Conservation (phyloP, 2,329 filamentous ascomycete species). For the Fusarium hostae region DNA sequence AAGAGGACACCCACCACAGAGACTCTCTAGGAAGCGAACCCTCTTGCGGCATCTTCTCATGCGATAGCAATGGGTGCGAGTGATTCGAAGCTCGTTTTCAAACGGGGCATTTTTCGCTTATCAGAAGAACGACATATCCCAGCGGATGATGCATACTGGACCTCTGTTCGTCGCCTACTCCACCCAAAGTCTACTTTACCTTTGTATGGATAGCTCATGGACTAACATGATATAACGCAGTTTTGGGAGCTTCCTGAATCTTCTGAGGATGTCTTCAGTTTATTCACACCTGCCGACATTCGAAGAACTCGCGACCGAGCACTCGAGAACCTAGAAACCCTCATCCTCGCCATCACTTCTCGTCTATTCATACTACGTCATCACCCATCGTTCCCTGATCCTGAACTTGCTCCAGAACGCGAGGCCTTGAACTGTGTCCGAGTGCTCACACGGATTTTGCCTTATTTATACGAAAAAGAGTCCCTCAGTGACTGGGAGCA, state of each 20-base stretch:
- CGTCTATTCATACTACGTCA: slow-evolving; percentile 84
- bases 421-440: slow-evolving; percentile 97
- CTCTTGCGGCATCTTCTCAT: slow-evolving; percentile 39
- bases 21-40: slow-evolving; percentile 22
- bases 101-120: slow-evolving; percentile 95
- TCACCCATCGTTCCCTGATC: slow-evolving; percentile 90
- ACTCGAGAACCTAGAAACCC: slow-evolving; percentile 88
- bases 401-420: slow-evolving; percentile 82
- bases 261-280: slow-evolving; percentile 94
- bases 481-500: slow-evolving; percentile 87
- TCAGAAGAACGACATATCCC: slow-evolving; percentile 92
- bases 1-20: slow-evolving; percentile 36
- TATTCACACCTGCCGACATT: slow-evolving; percentile 90
- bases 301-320: slow-evolving; percentile 87
- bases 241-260: slow-evolving; percentile 99
- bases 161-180: slow-evolving; percentile 72
- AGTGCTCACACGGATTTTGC: slow-evolving; percentile 87
- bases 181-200: slow-evolving; percentile 14
- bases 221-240: slow-evolving; percentile 57
- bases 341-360: slow-evolving; percentile 85
- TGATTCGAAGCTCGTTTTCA: slow-evolving; percentile 98
- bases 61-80: slow-evolving; percentile 84
- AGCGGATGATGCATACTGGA: slow-evolving; percentile 92
- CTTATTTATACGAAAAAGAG: slow-evolving; percentile 92
- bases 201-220: slow-evolving; percentile 1